Evolutionary conservation across 352 stramenopile genomes (phyloP).

Genomic region (Phytophthora pseudosyringae): DNA sequence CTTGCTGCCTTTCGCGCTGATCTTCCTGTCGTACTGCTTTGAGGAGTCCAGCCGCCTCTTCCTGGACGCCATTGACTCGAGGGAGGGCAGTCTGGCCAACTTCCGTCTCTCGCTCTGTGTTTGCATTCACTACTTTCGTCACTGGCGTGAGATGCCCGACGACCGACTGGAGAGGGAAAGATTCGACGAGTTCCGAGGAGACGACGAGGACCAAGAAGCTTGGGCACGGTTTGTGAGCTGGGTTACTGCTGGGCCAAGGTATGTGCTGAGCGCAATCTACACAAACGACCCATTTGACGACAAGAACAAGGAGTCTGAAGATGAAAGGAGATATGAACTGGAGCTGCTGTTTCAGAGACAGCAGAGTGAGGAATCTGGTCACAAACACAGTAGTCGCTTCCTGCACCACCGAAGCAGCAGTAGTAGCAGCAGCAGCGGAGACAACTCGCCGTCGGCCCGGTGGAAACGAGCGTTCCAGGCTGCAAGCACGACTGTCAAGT

Average conservation of each 20-base stretch:
- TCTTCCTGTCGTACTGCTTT: constrained; percentile 89
- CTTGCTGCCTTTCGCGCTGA: constrained; percentile 76
- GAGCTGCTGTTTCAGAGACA: constrained; percentile 66
- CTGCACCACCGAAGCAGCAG: constrained; percentile 34
- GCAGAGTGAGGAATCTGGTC: constrained; percentile 43
- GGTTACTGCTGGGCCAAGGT: constrained; percentile 43
- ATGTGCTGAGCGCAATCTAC: constrained; percentile 53
- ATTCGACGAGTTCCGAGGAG: constrained; percentile 51
- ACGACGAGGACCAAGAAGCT: constrained; percentile 70
- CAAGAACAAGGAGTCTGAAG: constrained; percentile 76
- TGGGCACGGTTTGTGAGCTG: constrained; percentile 58
- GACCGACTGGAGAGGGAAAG: constrained; percentile 68
- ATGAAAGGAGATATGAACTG: constrained; percentile 67
- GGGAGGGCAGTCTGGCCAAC: constrained; percentile 80
- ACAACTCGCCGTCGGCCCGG: constrained; percentile 40
- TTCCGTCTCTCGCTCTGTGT: constrained; percentile 85
- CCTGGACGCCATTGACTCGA: constrained; percentile 86
- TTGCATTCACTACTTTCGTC: constrained; percentile 86
- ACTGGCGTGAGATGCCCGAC: constrained; percentile 81
- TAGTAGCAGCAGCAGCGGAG: constrained; percentile 38
- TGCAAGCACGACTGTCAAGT: constrained; percentile 74
- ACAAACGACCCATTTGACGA: constrained; percentile 80
- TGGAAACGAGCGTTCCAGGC: constrained; percentile 80
- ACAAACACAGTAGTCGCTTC: constrained; percentile 25
- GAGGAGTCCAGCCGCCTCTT: constrained; percentile 86